Conservation (phyloP, 2,329 filamentous ascomycete species). For the Ophiobolus disseminans region DNA sequence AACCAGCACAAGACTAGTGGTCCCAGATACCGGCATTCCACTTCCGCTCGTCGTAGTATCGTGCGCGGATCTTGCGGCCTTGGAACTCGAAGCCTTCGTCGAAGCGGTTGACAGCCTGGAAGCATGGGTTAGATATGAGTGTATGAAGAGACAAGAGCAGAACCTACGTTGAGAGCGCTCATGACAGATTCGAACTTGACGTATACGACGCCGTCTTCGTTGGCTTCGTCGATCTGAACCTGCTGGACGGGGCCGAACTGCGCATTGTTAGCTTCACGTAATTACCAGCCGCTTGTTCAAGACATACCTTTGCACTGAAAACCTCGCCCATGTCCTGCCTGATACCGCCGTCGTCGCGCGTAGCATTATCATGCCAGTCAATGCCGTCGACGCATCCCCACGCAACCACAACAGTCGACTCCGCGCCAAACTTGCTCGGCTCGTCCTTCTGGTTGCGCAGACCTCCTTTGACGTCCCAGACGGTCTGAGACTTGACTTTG, state of each 20-base stretch:
- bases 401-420: conserved; percentile 84
- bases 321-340: conserved; percentile 96
- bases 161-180: conserved; percentile 79
- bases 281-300: background rate
- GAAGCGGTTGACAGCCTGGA: conserved; percentile 84
- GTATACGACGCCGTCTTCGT: conserved; percentile 72
- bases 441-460: conserved; percentile 54
- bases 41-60: conserved; percentile 80
- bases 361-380: conserved; percentile 78
- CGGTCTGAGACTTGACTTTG: conserved; percentile 45
- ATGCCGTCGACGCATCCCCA: conserved; percentile 86
- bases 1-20: conserved; percentile 14
- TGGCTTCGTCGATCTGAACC: conserved; percentile 71
- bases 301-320: conserved; percentile 77
- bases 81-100: conserved; percentile 93
- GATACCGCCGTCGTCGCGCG: conserved; percentile 65
- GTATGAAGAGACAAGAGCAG: background rate
- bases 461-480: conserved; percentile 81
- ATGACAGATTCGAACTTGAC: conserved; percentile 90
- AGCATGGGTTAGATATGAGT: conserved; percentile 14
- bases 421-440: conserved; percentile 54
- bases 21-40: conserved; percentile 68
- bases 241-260: conserved; percentile 85
- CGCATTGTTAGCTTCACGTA: conserved; percentile 20
- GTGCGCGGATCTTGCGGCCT: conserved; percentile 81